Evolutionary conservation across 257 asterid species (phyloP).

Genomic region (Schizonepeta tenuifolia): DNA sequence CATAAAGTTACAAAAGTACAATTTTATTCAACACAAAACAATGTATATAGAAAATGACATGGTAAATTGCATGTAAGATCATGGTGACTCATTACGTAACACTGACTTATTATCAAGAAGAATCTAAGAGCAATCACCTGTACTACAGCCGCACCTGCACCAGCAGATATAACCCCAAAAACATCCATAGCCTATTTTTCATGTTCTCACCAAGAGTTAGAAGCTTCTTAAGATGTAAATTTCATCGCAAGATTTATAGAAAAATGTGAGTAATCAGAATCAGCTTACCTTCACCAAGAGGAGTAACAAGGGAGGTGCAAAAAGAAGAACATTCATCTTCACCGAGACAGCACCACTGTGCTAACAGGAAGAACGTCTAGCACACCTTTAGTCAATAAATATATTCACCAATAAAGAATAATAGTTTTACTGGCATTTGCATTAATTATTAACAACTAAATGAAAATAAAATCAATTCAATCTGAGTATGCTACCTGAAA

Average conservation of each 20-base stretch:
- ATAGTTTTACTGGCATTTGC: slow-evolving; percentile 17
- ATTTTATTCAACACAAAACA: background rate
- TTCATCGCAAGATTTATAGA: background rate
- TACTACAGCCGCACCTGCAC: slow-evolving; percentile 89
- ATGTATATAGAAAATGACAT: background rate
- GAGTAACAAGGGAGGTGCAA: slow-evolving; percentile 76
- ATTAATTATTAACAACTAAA: background rate
- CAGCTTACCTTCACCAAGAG: slow-evolving; percentile 77
- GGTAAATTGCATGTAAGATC: slow-evolving; percentile 13
- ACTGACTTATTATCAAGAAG: slow-evolving; percentile 13
- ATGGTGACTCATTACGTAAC: slow-evolving; percentile 5
- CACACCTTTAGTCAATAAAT: slow-evolving; percentile 48
- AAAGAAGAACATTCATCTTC: slow-evolving; percentile 95
- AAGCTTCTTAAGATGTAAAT: slow-evolving; percentile 17
- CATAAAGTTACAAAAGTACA: background rate
- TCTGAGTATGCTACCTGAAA: slow-evolving; percentile 69
- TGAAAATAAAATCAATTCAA: slow-evolving; percentile 5
- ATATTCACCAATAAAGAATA: slow-evolving; percentile 29
- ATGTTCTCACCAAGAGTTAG: slow-evolving; percentile 33
- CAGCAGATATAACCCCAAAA: slow-evolving; percentile 84
- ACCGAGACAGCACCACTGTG: slow-evolving; percentile 94
- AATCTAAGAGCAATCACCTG: slow-evolving; percentile 63
- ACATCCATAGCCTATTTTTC: slow-evolving; percentile 79
- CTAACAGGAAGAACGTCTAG: slow-evolving; percentile 57
- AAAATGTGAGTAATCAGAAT: slow-evolving; percentile 20